Base-by-base conservation (phyloP, 2,329 filamentous ascomycete genomes). In the Trichoderma oligosporum region DNA sequence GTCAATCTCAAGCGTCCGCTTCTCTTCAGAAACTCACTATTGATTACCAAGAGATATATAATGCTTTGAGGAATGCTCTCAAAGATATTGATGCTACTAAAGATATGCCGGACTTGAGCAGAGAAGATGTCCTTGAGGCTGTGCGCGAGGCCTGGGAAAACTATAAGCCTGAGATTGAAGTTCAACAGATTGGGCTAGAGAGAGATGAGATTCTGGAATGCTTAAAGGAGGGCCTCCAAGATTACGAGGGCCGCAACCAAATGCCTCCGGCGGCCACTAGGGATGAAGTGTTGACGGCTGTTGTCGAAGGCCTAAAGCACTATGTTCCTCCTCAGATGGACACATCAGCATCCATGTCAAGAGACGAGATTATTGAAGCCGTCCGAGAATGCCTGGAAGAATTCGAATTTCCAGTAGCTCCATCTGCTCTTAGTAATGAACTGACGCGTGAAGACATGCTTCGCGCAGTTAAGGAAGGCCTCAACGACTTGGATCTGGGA, bases 71-170 rank as follows among this genome's bases (percentile, higher is more conserved):
- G 63, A 85, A 86, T 55, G 92, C 91, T 8, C 75, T 86, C 24
- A 80, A 82, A 60, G 87, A 88, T 63, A 78, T 82, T 4, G 78
- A 84, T 56, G 75, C 77, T 2, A 73, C 71, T 6, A 66, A 65
- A 1, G 65, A 61, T n/a, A 64, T 77, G 51, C 73, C 69, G 2
- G 71, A 74, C 51, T 73, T 90, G 45, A 86, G 85, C 64, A 84
- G 88, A 63, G 90, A 96, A 47, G 90, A 95, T 58, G 89, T 97
- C 33, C 82, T 97, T 2, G 82, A 88, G 25, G 91, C 92, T 3
- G 88, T 97, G 12, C 86, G 86, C 64, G 91, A 96, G 64, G 93
- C 92, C 1, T 96, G 91, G 84, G 93, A 97, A 68, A 89, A 86
- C 54, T 96, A 96, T 74, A 96, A 96, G 73, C 93, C 93, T 1